These are phyloP conservation scores for Polytrichum commune DNA, from an alignment of 225 moss, liverwort and hornwort species.

Conservation along the genomic window DNA sequence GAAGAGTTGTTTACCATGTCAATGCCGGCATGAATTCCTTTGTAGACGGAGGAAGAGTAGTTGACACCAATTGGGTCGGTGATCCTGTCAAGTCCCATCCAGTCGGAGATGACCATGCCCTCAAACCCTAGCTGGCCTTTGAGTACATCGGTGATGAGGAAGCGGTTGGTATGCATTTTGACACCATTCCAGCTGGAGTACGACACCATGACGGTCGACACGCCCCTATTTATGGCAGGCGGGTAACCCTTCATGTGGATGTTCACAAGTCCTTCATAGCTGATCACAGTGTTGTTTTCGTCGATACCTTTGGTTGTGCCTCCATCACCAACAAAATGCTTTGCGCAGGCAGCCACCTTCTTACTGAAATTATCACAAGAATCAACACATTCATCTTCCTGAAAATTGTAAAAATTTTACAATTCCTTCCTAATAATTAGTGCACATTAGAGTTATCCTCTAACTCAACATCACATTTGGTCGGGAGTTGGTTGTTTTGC, in stretches of 20 bases:
- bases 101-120: slow-evolving; percentile 63
- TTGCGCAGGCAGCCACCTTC: slow-evolving; percentile 74
- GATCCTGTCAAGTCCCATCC: slow-evolving; percentile 75
- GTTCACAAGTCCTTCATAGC: slow-evolving; percentile 52
- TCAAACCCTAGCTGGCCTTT: slow-evolving; percentile 71
- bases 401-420: neutral
- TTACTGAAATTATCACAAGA: slow-evolving; percentile 19
- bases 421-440: neutral
- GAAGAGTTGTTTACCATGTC: slow-evolving; percentile 54
- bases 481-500: neutral
- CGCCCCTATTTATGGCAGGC: slow-evolving; percentile 70
- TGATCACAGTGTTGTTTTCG: slow-evolving; percentile 75
- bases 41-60: slow-evolving; percentile 40
- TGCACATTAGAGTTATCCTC: neutral
- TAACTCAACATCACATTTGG: neutral
- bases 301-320: slow-evolving; percentile 67
- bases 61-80: slow-evolving; percentile 44
- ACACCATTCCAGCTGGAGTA: slow-evolving; percentile 88
- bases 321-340: slow-evolving; percentile 92
- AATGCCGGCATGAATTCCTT: slow-evolving; percentile 66
- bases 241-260: slow-evolving; percentile 88
- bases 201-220: slow-evolving; percentile 74
- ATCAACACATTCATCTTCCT: neutral
- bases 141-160: slow-evolving; percentile 64
- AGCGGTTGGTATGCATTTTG: slow-evolving; percentile 88